A percentile compares a stretch with the other conserved stretches of the same genome.
These are phyloP conservation scores for Fallopia convolvulus DNA, from an alignment of 148 eudicot species.

Conservation along the genomic window DNA sequence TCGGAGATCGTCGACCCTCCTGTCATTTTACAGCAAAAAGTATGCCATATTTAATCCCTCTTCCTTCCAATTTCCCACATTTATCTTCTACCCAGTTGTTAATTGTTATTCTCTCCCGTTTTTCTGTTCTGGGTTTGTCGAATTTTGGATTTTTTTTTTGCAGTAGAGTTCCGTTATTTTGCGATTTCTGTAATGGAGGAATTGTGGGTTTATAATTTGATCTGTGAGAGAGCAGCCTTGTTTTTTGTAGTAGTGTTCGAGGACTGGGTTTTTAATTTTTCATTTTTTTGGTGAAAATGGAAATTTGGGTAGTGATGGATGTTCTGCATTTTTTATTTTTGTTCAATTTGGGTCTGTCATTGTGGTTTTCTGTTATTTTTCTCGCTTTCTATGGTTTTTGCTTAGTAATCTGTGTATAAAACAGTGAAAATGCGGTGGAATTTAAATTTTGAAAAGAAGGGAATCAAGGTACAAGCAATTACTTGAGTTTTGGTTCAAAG, in stretches of 20 bases:
- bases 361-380: background rate
- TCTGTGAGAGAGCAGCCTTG: background rate
- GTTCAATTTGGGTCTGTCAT: background rate
- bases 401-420: background rate
- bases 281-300: background rate
- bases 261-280: background rate
- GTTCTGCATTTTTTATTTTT: background rate
- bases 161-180: background rate
- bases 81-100: background rate
- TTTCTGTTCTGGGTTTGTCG: background rate
- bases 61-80: background rate
- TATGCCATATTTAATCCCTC: slow-evolving; percentile 2
- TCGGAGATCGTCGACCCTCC: slow-evolving; percentile 63
- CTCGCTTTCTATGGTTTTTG: background rate
- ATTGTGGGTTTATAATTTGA: slow-evolving; percentile 8
- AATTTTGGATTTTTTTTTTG: background rate
- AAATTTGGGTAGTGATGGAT: background rate
- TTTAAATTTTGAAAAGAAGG: background rate
- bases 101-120: too few species aligned
- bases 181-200: background rate
- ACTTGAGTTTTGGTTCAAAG: background rate
- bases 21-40: slow-evolving; percentile 51
- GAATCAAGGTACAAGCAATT: background rate
- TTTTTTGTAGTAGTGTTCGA: background rate
- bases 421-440: background rate